Evolutionary conservation across 768 basidiomycete genomes (phyloP).

Genomic region (Tylopilus rubrobrunneus): DNA sequence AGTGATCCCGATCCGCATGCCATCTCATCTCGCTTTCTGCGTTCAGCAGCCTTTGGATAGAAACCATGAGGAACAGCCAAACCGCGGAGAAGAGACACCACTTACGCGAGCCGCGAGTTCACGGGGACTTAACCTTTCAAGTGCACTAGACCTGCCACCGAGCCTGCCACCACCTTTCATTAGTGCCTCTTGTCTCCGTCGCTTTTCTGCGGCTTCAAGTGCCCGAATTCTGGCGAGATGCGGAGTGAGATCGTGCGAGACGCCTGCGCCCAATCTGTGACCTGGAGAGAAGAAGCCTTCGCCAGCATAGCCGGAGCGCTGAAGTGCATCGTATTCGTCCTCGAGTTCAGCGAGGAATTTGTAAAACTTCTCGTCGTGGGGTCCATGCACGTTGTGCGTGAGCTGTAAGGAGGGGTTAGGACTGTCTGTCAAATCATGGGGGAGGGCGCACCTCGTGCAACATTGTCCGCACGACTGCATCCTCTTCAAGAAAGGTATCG

Average conservation of each 20-base stretch:
- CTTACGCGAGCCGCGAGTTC: slow-evolving; percentile 59
- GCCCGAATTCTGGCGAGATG: slow-evolving; percentile 65
- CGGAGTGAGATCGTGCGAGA: slow-evolving; percentile 65
- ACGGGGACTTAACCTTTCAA: slow-evolving; percentile 50
- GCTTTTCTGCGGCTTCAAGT: slow-evolving; percentile 76
- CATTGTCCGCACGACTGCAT: slow-evolving; percentile 79
- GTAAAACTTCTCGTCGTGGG: slow-evolving; percentile 85
- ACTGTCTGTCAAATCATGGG: not conserved
- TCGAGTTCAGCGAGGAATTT: slow-evolving; percentile 68
- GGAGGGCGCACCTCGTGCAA: slow-evolving; percentile 69
- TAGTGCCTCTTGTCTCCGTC: slow-evolving; percentile 43
- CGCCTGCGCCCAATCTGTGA: slow-evolving; percentile 57
- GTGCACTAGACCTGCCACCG: slow-evolving; percentile 46
- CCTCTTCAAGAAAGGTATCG: slow-evolving; percentile 71
- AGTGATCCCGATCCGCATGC: slow-evolving; percentile 61
- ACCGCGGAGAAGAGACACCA: slow-evolving; percentile 39
- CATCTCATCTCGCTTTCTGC: slow-evolving; percentile 69
- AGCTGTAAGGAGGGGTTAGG: slow-evolving; percentile 47
- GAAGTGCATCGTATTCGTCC: slow-evolving; percentile 80
- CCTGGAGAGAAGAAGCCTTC: slow-evolving; percentile 90
- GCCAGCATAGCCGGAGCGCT: slow-evolving; percentile 78
- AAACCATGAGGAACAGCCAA: not conserved
- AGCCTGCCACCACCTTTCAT: slow-evolving; percentile 56
- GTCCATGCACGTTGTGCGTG: slow-evolving; percentile 84
- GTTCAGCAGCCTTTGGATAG: slow-evolving; percentile 73